Evolutionary conservation across 2,329 filamentous ascomycete species (phyloP), one percentile per base, ranked within the genome.

Genomic region (Zasmidium angulare): DNA sequence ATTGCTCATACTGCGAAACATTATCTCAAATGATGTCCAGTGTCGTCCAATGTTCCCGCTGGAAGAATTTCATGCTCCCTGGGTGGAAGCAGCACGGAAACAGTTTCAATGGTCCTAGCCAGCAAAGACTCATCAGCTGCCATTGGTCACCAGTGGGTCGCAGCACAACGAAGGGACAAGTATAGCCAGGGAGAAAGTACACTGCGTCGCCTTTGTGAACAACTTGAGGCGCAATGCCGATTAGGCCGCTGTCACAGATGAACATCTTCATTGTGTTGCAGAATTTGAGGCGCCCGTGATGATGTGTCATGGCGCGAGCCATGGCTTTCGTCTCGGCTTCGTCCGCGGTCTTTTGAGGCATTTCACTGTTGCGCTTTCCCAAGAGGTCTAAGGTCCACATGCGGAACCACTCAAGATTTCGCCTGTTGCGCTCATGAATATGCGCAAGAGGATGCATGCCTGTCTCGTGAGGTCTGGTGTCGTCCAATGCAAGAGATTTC

Each of bases 231-330:
- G 26, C 50, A 19, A 52, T 2, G 50, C 24, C 24, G 10, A 23
- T 31, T 3, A 36, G 6, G 2, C 29, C 17, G 14, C 19, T 14
- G 6, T 43, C 50, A 21, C 23, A 19, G 26, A 40, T 17, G 26
- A 36, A 19, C 50, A 52, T 52, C 50, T n/a, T 21, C 50, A 52
- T 52, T 6, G 14, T 12, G 19, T 52, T 52, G 50, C 24, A 40
- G n/a, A 52, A 52, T 14, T 23, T 52, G 14, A 52, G 23, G n/a
- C 40, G 26, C 6, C 50, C 50, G 17, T 52, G 50, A 22, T 36
- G 50, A 40, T 17, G 23, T 6, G 24, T 11, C 26, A 52, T 52
- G 40, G 50, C 50, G 12, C 50, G 50, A 9, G 10, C 7, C 17
- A 52, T 3, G 6, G 11, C 20, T 20, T 52, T 40, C 6, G 50